phyloP scores from a whole-genome alignment of 805 yeast genomes.

The Lachancea waltii region DNA sequence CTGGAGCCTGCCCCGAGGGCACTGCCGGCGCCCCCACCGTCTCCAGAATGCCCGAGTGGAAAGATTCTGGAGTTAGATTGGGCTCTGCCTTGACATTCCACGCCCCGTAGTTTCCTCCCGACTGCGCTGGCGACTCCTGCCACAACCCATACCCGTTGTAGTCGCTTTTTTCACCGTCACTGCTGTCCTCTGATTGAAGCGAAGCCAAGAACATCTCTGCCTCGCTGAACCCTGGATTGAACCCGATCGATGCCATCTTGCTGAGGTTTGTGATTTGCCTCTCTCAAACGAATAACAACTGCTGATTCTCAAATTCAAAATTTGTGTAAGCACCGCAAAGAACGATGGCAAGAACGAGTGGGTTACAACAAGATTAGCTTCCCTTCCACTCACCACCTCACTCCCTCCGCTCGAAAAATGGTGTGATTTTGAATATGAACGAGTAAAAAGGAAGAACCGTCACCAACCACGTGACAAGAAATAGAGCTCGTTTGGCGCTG shows the following conservation, averaged over 20 bases:
- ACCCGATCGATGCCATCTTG: neutral
- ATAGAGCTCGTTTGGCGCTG: too few species aligned
- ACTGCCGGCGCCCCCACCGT: too few species aligned
- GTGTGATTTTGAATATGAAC: constrained; percentile 2
- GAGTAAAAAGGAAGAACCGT: neutral
- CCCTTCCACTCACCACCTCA: neutral
- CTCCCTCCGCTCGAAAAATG: neutral
- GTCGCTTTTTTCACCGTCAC: constrained; percentile 9
- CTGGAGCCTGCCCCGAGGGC: too few species aligned
- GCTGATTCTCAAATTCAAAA: neutral
- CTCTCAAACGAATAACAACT: constrained; percentile 2
- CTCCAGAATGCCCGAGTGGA: constrained; percentile 9
- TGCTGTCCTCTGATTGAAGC: constrained; percentile 10
- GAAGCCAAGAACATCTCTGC: constrained; percentile 13
- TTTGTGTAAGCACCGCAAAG: constrained; percentile 1
- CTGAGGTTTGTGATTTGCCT: neutral
- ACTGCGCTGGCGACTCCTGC: constrained; percentile 2
- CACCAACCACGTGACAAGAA: neutral
- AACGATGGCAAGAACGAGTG: neutral
- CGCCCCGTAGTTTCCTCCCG: neutral
- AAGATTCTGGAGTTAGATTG: constrained; percentile 17
- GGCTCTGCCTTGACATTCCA: neutral
- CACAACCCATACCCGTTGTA: constrained; percentile 1
- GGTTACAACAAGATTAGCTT: neutral
- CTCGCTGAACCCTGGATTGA: constrained; percentile 6